Evolutionary conservation across 805 yeast genomes (phyloP), one percentile per base, ranked within the genome.

Genomic region (Pichia eremophila): DNA sequence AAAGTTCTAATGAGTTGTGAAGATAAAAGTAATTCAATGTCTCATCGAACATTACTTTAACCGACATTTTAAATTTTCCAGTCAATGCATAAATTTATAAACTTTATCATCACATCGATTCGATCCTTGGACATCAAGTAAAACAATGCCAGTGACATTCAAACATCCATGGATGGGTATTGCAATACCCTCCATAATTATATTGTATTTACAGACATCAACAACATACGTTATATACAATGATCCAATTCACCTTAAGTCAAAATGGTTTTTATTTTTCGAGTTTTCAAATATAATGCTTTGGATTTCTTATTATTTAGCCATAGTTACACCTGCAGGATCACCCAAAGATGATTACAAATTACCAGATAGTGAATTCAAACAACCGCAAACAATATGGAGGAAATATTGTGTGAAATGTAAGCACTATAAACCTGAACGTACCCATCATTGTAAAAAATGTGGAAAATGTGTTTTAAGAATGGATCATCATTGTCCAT

Each of bases 401-500:
- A 68, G 67, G 50, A 71, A 80, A 53, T 85, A 78, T 73, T 88
- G 96, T 60, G 65, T 71, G 48, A 87, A 85, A 61, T 89, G 96
- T 63, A 55, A 79, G 38, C 65, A 62, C 38, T 79, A 74, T 64
- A 89, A 89, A 60, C 96, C 96, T 0, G 91, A 83, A 58, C 66
- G 96, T 51, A 59, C 87, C 5, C 96, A 89, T 60, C 96, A 89
- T 66, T 89, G 96, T 62, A 83, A 83, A 56, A 74, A 78, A 1
- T 87, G 95, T 59, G 70, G 75, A n/a, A 56, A 52, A 39, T 89
- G 96, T 63, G 82, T 89, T n/a, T 62, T 89, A 48, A 76, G 78
- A 59, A 90, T 89, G 96, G 97, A 89, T 62, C 97, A 89, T 61
- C 96, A 89, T 66, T 82, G 83, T 61, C 96, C 96, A 0, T 90